These are phyloP conservation scores for Pichiaceae sp. DNA, from an alignment of 1,139 yeast genomes.

Conservation along the genomic window DNA sequence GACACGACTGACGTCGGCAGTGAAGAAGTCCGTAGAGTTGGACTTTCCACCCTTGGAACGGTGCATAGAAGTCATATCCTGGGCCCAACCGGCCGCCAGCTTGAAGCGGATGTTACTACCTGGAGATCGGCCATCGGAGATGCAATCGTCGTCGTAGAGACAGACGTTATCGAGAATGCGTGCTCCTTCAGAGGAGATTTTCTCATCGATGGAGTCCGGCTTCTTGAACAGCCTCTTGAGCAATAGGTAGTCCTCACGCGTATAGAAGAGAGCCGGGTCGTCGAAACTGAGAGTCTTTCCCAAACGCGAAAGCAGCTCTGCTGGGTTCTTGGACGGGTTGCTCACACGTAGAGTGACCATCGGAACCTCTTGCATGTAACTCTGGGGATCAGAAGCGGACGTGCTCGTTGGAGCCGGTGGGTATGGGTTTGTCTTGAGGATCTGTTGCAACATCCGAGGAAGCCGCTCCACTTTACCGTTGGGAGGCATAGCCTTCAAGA, in stretches of 20 bases:
- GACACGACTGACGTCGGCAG: constrained; percentile 53
- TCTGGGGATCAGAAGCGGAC: constrained; percentile 23
- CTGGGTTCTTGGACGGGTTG: constrained; percentile 48
- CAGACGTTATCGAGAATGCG: constrained; percentile 56
- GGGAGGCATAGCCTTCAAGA: constrained; percentile 73
- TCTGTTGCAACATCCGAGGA: constrained; percentile 56
- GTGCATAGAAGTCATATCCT: constrained; percentile 16
- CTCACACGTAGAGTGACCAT: constrained; percentile 64
- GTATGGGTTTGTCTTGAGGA: constrained; percentile 54
- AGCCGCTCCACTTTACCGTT: constrained; percentile 47
- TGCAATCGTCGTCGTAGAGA: constrained; percentile 22
- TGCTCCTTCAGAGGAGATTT: constrained; percentile 67
- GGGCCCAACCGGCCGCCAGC: constrained; percentile 39
- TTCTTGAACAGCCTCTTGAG: constrained; percentile 66
- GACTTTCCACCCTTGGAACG: background rate
- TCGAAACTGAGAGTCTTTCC: constrained; percentile 63
- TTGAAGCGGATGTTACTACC: constrained; percentile 29
- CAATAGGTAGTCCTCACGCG: constrained; percentile 73
- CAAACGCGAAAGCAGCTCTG: constrained; percentile 50
- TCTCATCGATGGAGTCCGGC: constrained; percentile 44
- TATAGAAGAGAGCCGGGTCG: constrained; percentile 59
- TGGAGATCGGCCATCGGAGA: constrained; percentile 13
- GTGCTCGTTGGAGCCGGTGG: constrained; percentile 40
- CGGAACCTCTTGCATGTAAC: constrained; percentile 45
- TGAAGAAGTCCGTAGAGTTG: constrained; percentile 22